Conservation (phyloP, 1,139 yeast species). For the Pichia sp. region DNA sequence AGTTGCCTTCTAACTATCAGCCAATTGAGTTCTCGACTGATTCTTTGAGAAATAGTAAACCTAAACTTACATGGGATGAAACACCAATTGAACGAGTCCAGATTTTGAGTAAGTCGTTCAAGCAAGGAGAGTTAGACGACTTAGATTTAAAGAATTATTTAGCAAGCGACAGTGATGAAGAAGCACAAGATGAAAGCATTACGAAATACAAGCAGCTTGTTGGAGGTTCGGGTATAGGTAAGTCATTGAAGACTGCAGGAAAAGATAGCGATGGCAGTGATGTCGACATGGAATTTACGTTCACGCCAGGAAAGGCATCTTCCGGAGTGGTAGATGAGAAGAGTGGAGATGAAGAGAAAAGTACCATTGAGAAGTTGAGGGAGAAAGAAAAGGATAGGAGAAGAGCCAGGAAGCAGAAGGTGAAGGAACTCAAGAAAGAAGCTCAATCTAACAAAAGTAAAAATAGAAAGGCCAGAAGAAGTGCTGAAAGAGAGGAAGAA, state of each 20-base stretch:
- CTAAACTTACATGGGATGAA: slow-evolving; percentile 95
- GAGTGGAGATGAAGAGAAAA: slow-evolving; percentile 50
- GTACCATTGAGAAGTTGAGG: slow-evolving; percentile 76
- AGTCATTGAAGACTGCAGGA: slow-evolving; percentile 22
- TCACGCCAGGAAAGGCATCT: slow-evolving; percentile 73
- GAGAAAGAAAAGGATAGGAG: slow-evolving; percentile 93
- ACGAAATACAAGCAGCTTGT: slow-evolving; percentile 65
- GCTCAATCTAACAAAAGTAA: slow-evolving; percentile 38
- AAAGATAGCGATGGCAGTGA: slow-evolving; percentile 56
- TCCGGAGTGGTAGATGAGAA: slow-evolving; percentile 26
- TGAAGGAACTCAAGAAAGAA: slow-evolving; percentile 50
- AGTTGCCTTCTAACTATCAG: slow-evolving; percentile 71
- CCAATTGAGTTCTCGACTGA: slow-evolving; percentile 89
- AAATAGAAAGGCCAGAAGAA: slow-evolving; percentile 24
- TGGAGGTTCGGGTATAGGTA: slow-evolving; percentile 18
- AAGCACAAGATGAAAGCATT: slow-evolving; percentile 39
- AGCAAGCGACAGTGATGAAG: slow-evolving; percentile 79
- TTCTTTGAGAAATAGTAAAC: slow-evolving; percentile 91
- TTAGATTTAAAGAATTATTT: slow-evolving; percentile 95
- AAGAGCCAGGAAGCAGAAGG: slow-evolving; percentile 69
- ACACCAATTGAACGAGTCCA: slow-evolving; percentile 90
- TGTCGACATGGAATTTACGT: slow-evolving; percentile 92
- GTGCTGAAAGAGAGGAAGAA: slow-evolving; percentile 25
- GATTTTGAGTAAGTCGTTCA: slow-evolving; percentile 73
- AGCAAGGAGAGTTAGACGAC: slow-evolving; percentile 88